Conservation (phyloP, 495 filamentous ascomycete species). For the Cairneyella variabilis region DNA sequence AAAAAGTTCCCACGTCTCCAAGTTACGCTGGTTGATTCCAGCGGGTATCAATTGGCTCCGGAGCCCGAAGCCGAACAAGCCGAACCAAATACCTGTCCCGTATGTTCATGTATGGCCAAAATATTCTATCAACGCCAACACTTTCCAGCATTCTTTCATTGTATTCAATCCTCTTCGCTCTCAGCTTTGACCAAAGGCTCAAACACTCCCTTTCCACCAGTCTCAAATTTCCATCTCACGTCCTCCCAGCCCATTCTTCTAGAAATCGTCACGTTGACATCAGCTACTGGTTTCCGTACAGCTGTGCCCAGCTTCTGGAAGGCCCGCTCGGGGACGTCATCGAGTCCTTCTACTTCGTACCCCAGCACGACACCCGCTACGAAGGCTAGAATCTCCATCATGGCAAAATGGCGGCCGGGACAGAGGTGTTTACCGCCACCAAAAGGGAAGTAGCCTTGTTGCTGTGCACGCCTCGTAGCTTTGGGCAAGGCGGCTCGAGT, state of each 20-base stretch:
- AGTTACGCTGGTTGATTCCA: no score
- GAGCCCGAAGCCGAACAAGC: no score
- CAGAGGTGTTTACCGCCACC: constrained; percentile 54
- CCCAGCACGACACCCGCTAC: constrained; percentile 41
- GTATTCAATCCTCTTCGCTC: no score
- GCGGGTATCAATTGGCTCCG: no score
- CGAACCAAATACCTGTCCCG: no score
- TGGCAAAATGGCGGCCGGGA: constrained; percentile 53
- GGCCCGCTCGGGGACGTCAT: constrained; percentile 7
- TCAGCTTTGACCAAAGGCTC: no score
- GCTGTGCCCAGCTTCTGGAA: constrained; percentile 19
- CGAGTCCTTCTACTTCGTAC: constrained; percentile 33
- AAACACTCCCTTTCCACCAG: no score
- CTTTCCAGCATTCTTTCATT: no score
- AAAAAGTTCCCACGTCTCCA: no score
- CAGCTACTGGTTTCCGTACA: constrained; percentile 19
- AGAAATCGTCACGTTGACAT: constrained; percentile 15
- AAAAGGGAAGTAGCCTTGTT: constrained; percentile 43
- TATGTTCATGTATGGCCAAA: no score
- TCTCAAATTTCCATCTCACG: constrained; percentile 23
- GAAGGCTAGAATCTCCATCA: constrained; percentile 45
- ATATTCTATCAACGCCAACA: no score
- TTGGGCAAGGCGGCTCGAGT: constrained; percentile 3
- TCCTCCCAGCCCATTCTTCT: constrained; percentile 28
- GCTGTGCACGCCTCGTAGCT: constrained; percentile 14